Percentiles rank a stretch among this genome's conserved stretches.
Conservation (phyloP, 1,284 basidiomycete species). For the Peniophora sp. region DNA sequence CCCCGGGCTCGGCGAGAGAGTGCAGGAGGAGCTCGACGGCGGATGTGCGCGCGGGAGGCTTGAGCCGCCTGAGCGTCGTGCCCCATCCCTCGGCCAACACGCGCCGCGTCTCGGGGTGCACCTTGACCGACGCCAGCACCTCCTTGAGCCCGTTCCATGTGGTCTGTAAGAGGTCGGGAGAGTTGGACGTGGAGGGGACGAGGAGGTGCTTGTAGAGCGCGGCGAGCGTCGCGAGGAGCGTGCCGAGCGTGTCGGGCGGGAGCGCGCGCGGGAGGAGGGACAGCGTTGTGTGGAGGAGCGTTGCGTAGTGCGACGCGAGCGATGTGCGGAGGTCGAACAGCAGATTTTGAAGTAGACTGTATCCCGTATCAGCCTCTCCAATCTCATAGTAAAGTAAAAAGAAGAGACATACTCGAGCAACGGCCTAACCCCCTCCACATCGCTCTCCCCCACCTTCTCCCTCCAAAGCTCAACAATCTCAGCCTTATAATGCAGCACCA, state of each 20-base stretch:
- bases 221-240: slow-evolving; percentile 58
- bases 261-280: slow-evolving; percentile 51
- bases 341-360: slow-evolving; percentile 67
- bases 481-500: slow-evolving; percentile 75
- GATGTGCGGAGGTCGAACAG: slow-evolving; percentile 70
- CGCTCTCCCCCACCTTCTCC: slow-evolving; percentile 41
- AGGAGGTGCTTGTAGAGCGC: slow-evolving; percentile 64
- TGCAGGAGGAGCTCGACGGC: slow-evolving; percentile 47
- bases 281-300: slow-evolving; percentile 46
- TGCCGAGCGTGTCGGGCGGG: slow-evolving; percentile 50
- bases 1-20: slow-evolving; percentile 30
- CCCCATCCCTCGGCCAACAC: slow-evolving; percentile 78
- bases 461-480: slow-evolving; percentile 60
- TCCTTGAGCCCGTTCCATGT: slow-evolving; percentile 50
- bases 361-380: not conserved
- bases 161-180: slow-evolving; percentile 34
- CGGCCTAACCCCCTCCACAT: slow-evolving; percentile 62
- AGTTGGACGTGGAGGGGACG: slow-evolving; percentile 43
- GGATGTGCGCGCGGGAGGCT: slow-evolving; percentile 40
- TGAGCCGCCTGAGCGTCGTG: slow-evolving; percentile 54
- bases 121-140: slow-evolving; percentile 43
- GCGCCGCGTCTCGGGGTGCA: slow-evolving; percentile 53
- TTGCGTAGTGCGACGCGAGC: slow-evolving; percentile 48
- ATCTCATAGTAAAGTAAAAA: slow-evolving; percentile 10
- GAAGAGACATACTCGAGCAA: slow-evolving; percentile 57